Base-by-base conservation (phyloP, 352 stramenopile species). In the Phytophthora pluvialis region DNA sequence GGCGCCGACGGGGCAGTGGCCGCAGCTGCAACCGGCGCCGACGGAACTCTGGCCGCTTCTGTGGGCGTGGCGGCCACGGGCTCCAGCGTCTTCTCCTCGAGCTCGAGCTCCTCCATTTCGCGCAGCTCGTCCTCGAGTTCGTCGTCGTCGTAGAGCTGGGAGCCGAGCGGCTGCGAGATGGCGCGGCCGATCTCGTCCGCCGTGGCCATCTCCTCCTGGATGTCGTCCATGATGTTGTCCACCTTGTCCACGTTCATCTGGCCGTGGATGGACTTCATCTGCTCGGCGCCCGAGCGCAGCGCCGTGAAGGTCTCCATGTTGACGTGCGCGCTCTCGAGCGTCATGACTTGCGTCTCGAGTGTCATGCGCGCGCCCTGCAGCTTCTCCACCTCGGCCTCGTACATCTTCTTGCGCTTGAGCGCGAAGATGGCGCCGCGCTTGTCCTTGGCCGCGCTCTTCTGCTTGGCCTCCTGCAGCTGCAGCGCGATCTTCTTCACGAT, bases 371-470 rank as follows among this genome's bases (percentile, higher is more conserved):
- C 88, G 47, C 92, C 91, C 71, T 98, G 87, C 59, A 99, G 97
- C 83, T 99, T 99, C 69, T 98, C 95, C 42, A 99, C 90, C 74
- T 99, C 97, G 39, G 90, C 86, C 71, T 99, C 97, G 72, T 98
- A 98, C 79, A 99, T 96, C 66, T 99, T 99, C 88, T 99, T 99
- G 65, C 95, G 90, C 80, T 99, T 99, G 39, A 99, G 88, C 46
- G 94, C 93, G 75, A 99, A 99, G 40, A 99, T 89, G 28, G 97
- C 97, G 53, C 97, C 97, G 71, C 96, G 96, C 64, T 99, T 99
- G 83, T 99, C 97, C 64, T 98, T 98, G 39, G 86, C 89, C 11
- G 86, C 88, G 77, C 97, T 98, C 75, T 99, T 99, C 38, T 87
- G 91, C 80, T 99, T 99, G 28, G 97, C 97, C 54, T 99, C 96